Evolutionary conservation across 1,284 basidiomycete genomes (phyloP).

Genomic region (Ganoderma boninense): DNA sequence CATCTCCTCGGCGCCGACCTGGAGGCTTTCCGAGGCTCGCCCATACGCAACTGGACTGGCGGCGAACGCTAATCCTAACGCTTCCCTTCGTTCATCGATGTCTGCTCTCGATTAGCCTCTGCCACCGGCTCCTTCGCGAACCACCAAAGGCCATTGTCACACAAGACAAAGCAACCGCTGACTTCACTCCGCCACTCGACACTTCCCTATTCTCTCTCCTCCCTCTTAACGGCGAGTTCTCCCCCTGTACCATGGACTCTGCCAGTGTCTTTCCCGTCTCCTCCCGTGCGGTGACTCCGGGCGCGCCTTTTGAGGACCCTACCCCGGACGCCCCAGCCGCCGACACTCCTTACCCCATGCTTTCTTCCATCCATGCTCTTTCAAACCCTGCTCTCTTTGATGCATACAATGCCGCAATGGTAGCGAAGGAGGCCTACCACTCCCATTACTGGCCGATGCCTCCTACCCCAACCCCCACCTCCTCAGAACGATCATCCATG

Average conservation of each 20-base stretch:
- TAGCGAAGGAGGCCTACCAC: slow-evolving; percentile 13
- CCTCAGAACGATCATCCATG: slow-evolving; percentile 23
- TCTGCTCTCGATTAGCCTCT: slow-evolving; percentile 10
- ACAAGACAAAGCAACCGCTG: slow-evolving; percentile 20
- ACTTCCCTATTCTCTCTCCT: slow-evolving; percentile 17
- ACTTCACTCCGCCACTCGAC: slow-evolving; percentile 21
- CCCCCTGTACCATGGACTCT: slow-evolving; percentile 23
- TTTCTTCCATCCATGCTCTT: slow-evolving; percentile 21
- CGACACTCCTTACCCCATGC: slow-evolving; percentile 24
- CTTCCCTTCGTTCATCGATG: not conserved
- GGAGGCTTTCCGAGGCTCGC: slow-evolving; percentile 11
- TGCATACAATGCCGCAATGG: slow-evolving; percentile 21
- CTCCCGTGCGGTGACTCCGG: slow-evolving; percentile 13
- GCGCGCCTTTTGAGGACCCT: slow-evolving; percentile 15
- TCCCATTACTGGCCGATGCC: not conserved
- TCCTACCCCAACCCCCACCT: slow-evolving; percentile 15
- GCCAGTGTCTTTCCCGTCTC: slow-evolving; percentile 26
- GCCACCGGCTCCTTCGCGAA: slow-evolving; percentile 1
- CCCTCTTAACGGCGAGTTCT: slow-evolving; percentile 6
- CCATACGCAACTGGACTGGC: not conserved
- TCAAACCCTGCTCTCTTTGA: slow-evolving; percentile 22
- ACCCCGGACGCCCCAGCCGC: slow-evolving; percentile 17
- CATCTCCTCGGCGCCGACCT: slow-evolving; percentile 23
- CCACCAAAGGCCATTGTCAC: slow-evolving; percentile 17
- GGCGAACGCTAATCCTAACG: not conserved